phyloP scores from a whole-genome alignment of 1,139 yeast species.

The Candida sp. region DNA sequence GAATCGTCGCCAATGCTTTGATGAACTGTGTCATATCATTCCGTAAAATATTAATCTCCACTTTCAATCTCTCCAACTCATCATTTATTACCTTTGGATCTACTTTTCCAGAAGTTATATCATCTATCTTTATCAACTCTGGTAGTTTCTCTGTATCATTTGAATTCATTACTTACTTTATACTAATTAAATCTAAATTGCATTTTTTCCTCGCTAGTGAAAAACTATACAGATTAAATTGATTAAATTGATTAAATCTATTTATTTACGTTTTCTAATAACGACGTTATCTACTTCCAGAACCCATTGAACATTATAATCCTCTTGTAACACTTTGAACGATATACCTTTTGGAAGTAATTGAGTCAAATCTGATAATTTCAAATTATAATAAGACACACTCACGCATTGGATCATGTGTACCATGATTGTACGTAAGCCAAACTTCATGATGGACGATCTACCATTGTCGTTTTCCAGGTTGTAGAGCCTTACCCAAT shows the following conservation, averaged over 20 bases:
- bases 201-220: background rate
- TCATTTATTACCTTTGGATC: constrained; percentile 34
- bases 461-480: constrained; percentile 25
- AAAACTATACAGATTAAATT: no score
- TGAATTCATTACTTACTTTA: background rate
- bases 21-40: constrained; percentile 43
- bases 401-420: constrained; percentile 27
- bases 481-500: constrained; percentile 39
- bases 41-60: constrained; percentile 41
- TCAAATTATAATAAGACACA: constrained; percentile 34
- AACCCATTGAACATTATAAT: constrained; percentile 25
- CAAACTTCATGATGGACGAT: constrained; percentile 41
- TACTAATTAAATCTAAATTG: no score
- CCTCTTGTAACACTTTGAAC: constrained; percentile 15
- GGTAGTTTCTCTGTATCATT: constrained; percentile 20
- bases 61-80: constrained; percentile 40
- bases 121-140: constrained; percentile 42
- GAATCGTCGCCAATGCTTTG: constrained; percentile 36
- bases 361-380: constrained; percentile 16
- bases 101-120: constrained; percentile 41
- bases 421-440: constrained; percentile 25
- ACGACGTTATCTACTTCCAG: constrained; percentile 18
- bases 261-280: constrained; percentile 14
- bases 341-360: constrained; percentile 27
- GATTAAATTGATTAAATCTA: no score